Percentiles rank a stretch among this genome's conserved stretches.
These are phyloP conservation scores for Brassica incana DNA, from an alignment of 345 rosid species.

Conservation along the genomic window DNA sequence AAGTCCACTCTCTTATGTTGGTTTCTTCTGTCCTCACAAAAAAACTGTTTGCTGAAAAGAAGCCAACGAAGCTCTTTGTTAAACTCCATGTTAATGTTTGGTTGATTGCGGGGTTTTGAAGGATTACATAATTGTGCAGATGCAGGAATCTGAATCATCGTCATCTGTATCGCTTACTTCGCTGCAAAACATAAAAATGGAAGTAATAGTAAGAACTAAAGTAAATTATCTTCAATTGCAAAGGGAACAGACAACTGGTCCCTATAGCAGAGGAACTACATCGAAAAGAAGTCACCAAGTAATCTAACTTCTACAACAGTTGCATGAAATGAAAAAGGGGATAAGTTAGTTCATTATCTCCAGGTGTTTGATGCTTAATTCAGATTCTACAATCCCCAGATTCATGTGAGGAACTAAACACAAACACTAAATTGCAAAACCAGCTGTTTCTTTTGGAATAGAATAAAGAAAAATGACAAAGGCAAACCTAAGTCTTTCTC, in stretches of 20 bases:
- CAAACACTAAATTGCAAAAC: not conserved
- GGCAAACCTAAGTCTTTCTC: not conserved
- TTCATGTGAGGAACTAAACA: not conserved
- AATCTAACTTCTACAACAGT: not conserved
- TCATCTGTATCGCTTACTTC: slow-evolving; percentile 83
- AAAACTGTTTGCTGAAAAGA: slow-evolving; percentile 27
- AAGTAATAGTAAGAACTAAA: not conserved
- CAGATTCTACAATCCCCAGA: not conserved
- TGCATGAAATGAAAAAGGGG: not conserved
- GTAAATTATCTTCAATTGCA: not conserved
- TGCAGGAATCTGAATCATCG: slow-evolving; percentile 77
- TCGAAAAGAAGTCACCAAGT: not conserved
- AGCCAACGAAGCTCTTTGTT: slow-evolving; percentile 30
- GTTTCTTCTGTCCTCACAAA: slow-evolving; percentile 23
- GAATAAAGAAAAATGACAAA: not conserved
- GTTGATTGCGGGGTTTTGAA: not conserved
- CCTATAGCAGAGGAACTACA: not conserved
- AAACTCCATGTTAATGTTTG: slow-evolving; percentile 38
- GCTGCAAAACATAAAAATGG: slow-evolving; percentile 49
- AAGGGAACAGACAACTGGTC: slow-evolving; percentile 5
- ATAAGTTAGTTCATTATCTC: not conserved
- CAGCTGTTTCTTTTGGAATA: too few relatives aligned
- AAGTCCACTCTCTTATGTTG: slow-evolving; percentile 20
- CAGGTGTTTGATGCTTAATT: not conserved
- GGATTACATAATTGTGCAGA: slow-evolving; percentile 83